Base-by-base conservation (phyloP, 1,284 basidiomycete species). In the Omphalotus olearius region DNA sequence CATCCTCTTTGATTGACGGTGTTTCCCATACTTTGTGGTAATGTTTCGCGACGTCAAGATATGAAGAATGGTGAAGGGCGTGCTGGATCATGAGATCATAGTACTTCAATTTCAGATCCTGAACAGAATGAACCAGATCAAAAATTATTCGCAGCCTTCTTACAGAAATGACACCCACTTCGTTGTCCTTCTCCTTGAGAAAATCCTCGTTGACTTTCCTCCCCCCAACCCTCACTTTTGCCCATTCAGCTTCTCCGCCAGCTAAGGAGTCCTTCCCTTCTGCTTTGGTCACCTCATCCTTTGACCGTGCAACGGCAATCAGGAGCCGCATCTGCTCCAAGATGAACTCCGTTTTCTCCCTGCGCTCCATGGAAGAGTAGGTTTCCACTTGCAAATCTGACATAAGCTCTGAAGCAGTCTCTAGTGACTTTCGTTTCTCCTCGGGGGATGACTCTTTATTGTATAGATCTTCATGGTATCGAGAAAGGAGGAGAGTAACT, bases 311-410 rank as follows among this genome's bases (percentile, higher is more conserved):
- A 23, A 91, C 79, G 28, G 79, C 74, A 45, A 88, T 81, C 61
- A 91, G 67, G 47, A 99, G 70, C 48, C 97, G 80, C 94, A 99
- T 99, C 69, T 99, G 97, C 70, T 99, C 96, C 39, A 99, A 74
- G 59, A 99, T 92, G 64, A 99, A 98, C 65, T 98, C 93, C 9
- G 93, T 97, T 78, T 99, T 99, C 70, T 99, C 97, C 61, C 91
- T 75, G 57, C 95, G 85, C 60, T 98, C 93, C 96, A 99, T 98
- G 11, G 91, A 93, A 20, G 94, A 97, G 66, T 98, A 99, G 2
- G 97, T 99, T 72, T 99, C 97, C 41, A 99, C 95, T 71, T 98
- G 94, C 0, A 99, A 83, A 51, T 99, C 97, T 47, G 89, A 90
- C 56, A 99, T 78, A 28, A 98, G 74, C 58, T 97, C 94, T 0